phyloP scores from a whole-genome alignment of 192 early-diverging fungal species.

The Backusella tuberculispora region DNA sequence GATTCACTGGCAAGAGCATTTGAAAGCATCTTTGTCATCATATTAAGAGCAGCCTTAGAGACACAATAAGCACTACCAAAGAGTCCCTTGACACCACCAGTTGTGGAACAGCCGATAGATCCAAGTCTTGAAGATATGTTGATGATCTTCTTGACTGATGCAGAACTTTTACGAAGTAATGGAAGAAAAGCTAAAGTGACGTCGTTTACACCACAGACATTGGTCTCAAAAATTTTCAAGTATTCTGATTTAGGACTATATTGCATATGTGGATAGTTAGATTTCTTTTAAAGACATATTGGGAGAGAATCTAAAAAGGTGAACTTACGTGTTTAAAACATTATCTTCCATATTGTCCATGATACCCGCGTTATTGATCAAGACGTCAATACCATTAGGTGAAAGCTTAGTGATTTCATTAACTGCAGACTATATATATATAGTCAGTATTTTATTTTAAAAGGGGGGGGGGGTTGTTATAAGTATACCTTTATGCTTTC shows the following conservation, averaged over 20 bases:
- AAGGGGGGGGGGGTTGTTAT: neutral
- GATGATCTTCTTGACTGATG: slow-evolving; percentile 26
- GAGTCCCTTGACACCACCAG: neutral
- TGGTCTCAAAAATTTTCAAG: slow-evolving; percentile 33
- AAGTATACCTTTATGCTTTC: slow-evolving; percentile 31
- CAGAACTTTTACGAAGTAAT: slow-evolving; percentile 20
- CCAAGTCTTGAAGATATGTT: slow-evolving; percentile 42
- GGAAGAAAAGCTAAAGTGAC: slow-evolving; percentile 27
- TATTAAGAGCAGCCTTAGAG: slow-evolving; percentile 34
- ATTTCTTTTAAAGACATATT: neutral
- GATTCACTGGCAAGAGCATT: slow-evolving; percentile 3
- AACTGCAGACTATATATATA: slow-evolving; percentile 22
- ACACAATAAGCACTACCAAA: slow-evolving; percentile 23
- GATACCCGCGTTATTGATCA: slow-evolving; percentile 43
- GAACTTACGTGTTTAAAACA: slow-evolving; percentile 16
- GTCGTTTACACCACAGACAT: slow-evolving; percentile 34
- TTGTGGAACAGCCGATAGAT: neutral
- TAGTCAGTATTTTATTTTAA: neutral
- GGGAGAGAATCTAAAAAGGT: neutral
- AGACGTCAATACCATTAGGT: slow-evolving; percentile 37
- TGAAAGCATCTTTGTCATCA: slow-evolving; percentile 22
- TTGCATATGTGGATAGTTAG: no score
- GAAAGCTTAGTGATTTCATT: slow-evolving; percentile 24
- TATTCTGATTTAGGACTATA: slow-evolving; percentile 24
- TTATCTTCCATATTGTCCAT: neutral